A percentile compares a stretch with the other conserved stretches of the same genome.
Conservation (phyloP, 495 filamentous ascomycete species). For the Pyronema omphalodes region DNA sequence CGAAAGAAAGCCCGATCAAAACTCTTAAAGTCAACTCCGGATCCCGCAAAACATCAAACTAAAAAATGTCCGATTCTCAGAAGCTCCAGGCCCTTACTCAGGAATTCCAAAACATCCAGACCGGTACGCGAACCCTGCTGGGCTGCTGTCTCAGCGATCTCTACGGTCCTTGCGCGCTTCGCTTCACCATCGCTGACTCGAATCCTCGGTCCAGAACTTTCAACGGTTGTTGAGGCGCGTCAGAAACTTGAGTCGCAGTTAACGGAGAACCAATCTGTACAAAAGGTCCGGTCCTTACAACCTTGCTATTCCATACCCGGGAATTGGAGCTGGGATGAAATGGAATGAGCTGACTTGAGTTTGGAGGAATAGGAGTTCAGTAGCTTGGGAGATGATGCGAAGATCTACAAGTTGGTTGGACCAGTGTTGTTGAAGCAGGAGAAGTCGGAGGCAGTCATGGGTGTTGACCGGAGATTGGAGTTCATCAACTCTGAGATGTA, state of each 20-base stretch:
- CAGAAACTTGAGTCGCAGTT: constrained; percentile 88
- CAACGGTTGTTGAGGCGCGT: constrained; percentile 53
- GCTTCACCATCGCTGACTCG: constrained; percentile 1
- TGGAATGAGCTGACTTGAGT: not conserved
- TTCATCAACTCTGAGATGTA: constrained; percentile 94
- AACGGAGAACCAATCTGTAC: constrained; percentile 77
- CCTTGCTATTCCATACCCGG: not conserved
- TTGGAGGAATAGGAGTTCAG: constrained; percentile 49
- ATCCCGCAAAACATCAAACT: constrained; percentile 2
- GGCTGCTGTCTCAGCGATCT: not conserved
- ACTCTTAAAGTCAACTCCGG: not conserved
- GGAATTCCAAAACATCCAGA: constrained; percentile 70
- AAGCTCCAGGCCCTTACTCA: constrained; percentile 61
- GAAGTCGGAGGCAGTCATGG: constrained; percentile 64
- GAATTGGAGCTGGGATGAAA: not conserved
- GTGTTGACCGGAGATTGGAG: constrained; percentile 73
- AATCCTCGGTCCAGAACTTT: constrained; percentile 43
- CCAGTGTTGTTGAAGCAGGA: constrained; percentile 92
- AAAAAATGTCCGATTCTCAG: constrained; percentile 12
- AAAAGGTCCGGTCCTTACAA: constrained; percentile 38
- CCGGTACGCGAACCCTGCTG: constrained; percentile 33
- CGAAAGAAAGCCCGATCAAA: not conserved
- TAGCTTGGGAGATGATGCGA: constrained; percentile 54
- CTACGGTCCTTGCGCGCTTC: not conserved
- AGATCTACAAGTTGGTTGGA: constrained; percentile 88